Evolutionary conservation across 2,329 filamentous ascomycete genomes (phyloP), one percentile per base, ranked within the genome.

Genomic region (Ceratocystiopsis sp.): DNA sequence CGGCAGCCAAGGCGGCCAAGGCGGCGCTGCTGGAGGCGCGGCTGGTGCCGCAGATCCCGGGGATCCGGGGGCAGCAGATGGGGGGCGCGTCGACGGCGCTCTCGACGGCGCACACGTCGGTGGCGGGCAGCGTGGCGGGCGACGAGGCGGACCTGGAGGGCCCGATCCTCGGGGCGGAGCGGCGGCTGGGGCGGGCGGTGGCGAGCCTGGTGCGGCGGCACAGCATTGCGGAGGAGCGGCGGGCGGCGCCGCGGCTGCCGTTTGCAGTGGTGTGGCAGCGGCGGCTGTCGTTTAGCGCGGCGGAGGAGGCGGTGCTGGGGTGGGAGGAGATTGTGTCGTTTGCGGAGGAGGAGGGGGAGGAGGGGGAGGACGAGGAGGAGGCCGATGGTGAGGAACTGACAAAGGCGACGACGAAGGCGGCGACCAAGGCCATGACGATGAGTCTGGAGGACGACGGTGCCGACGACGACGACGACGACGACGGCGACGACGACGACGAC

Each of bases 261-360:
- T 35, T 41, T 13, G 45, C 37, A 14, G 35, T 43, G 9, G 59
- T 72, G 45, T 84, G 78, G 72, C 74, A 80, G 1, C 75, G 81
- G 2, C 73, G 80, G 37, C 67, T 87, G 49, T 86, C 81, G 4
- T 87, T 87, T 56, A 77, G 78, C 45, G 69, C 79, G 38, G 82
- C 79, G 1, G 80, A 84, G 59, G 79, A 85, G 47, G 80, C 77
- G n/a, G 62, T 87, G 9, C 61, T 86, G 1, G 65, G 62, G 15
- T 86, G 81, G 80, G 63, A 71, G 6, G 68, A 73, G 40, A 58
- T 79, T 21, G 57, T 65, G 4, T 61, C 63, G 43, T 47, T 68
- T 2, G 42, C 34, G 5, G 42, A 43, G 14, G 37, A 42, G 6
- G 58, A 33, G 3, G 42, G 35, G 12, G 35, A 37, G 19, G 38